A percentile compares a stretch with the other conserved stretches of the same genome.
These are phyloP conservation scores for Citrus glauca DNA, from an alignment of 345 rosid genomes.

Conservation along the genomic window DNA sequence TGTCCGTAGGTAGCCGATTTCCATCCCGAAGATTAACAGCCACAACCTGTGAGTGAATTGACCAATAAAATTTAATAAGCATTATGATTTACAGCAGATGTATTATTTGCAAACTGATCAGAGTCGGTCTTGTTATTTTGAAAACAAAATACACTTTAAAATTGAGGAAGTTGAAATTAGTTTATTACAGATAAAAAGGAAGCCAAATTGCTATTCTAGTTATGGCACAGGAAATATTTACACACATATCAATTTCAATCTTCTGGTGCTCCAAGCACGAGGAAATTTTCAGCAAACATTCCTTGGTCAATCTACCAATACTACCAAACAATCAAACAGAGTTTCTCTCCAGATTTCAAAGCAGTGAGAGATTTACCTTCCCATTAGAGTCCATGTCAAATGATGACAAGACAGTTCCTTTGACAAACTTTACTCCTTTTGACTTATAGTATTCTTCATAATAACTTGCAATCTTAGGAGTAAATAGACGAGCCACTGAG, in stretches of 20 bases:
- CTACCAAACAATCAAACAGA: not conserved
- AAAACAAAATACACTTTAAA: not conserved
- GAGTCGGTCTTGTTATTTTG: not conserved
- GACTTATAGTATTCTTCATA: slow-evolving; percentile 73
- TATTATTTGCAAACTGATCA: not conserved
- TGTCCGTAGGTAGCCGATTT: slow-evolving; percentile 57
- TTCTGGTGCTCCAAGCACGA: not conserved
- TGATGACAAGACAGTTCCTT: slow-evolving; percentile 81
- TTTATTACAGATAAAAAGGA: not conserved
- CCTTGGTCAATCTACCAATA: not conserved
- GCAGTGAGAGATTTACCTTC: slow-evolving; percentile 38
- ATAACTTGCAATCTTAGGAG: slow-evolving; percentile 74
- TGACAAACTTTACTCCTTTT: slow-evolving; percentile 78
- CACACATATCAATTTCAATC: not conserved
- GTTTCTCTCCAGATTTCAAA: not conserved
- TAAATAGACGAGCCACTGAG: slow-evolving; percentile 91
- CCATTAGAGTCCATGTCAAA: slow-evolving; percentile 62
- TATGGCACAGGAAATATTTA: not conserved
- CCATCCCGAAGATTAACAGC: slow-evolving; percentile 87
- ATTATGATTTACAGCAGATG: not conserved
- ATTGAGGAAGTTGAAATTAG: not conserved
- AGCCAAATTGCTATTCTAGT: not conserved
- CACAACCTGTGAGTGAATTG: slow-evolving; percentile 50
- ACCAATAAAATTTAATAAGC: not conserved
- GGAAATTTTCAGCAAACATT: not conserved